Evolutionary conservation across 2,329 filamentous ascomycete genomes (phyloP), one percentile per base, ranked within the genome.

Genomic region (Fusarium denticulatum): DNA sequence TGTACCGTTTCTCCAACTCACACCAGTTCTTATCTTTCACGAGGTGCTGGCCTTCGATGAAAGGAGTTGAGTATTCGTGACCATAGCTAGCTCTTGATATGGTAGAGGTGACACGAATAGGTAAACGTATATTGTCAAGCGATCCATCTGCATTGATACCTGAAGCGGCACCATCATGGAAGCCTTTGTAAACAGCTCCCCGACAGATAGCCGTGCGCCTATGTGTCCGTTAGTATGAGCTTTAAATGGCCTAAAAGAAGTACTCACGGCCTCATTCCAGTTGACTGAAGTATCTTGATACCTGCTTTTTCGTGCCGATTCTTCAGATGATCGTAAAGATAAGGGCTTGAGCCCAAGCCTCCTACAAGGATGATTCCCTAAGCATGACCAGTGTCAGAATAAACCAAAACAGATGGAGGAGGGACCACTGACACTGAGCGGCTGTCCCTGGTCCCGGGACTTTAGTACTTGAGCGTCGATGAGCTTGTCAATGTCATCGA

Each of bases 171-270:
- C 34, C 24, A 39, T 60, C 43, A 2, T 60, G 56, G 2, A 60
- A 60, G 10, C 59, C 59, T 6, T 61, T 61, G 7, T 61, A 61
- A 11, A 61, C 49, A 9, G 59, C 59, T 5, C 59, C 49, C 0
- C 59, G 59, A 26, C 59, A 61, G 16, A 61, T 61, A 8, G 59
- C 59, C 3, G 59, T 61, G 24, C 59, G 59, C 11, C 59, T 61
- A 20, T 14, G n/a, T 7, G 20, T 24, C 20, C 16, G 37, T 53
- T 22, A 39, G 50, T 53, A 4, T 3, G 24, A 28, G 32, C 24
- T 39, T 15, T n/a, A n/a, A n/a, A n/a, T n/a, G n/a, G n/a, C n/a
- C n/a, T n/a, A n/a, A n/a, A n/a, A n/a, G n/a, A n/a, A n/a, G n/a
- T n/a, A 59, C 32, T 47, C 4, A 56, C 59, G 47, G 59, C 22